Evolutionary conservation across 2,329 filamentous ascomycete species (phyloP), one percentile per base, ranked within the genome.

Genomic region (Onygenales sp.): DNA sequence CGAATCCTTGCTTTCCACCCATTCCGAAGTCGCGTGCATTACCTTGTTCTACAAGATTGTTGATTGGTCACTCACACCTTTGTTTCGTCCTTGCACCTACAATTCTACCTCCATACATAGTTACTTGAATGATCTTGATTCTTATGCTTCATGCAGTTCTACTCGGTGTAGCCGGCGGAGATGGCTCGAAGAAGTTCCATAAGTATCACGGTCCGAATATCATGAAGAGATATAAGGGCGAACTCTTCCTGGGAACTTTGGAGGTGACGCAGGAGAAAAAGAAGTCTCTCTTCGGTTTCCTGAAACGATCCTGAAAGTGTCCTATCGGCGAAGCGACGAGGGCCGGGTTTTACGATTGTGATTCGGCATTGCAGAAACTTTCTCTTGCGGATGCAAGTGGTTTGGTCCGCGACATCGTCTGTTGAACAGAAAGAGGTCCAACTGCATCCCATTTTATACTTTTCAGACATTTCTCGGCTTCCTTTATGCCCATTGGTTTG

Each of bases 171-270:
- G 82, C 78, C 47, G 82, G 82, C 62, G 85, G 85, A 62, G 82
- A 85, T 59, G 82, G 82, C 45, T 83, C 80, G 50, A 84, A 85
- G 72, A 81, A 84, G 62, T 85, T 85, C 70, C 81, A 79, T 79
- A 82, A 82, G 76, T 75, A 82, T 63, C 80, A 83, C 69, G 82
- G 81, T 55, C 77, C 81, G 60, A 70, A 73, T 50, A 78, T 82
- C 51, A 66, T 82, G 62, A 82, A 83, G 69, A 84, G 83, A 64
- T 84, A 80, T 13, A 47, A 47, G 44, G 17, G 44, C 32, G 32
- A 14, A 48, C 35, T 39, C 14, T 2, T 48, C 46, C 21, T 39
- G 6, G 46, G 46, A 7, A 3, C 33, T 13, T 8, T 39, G 10
- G 27, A 39, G 13, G 33, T 36, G 13, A 5, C 35, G 2, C 46